Evolutionary conservation across 768 basidiomycete genomes (phyloP), one percentile per base, ranked within the genome.

Genomic region (Zangia roseola): DNA sequence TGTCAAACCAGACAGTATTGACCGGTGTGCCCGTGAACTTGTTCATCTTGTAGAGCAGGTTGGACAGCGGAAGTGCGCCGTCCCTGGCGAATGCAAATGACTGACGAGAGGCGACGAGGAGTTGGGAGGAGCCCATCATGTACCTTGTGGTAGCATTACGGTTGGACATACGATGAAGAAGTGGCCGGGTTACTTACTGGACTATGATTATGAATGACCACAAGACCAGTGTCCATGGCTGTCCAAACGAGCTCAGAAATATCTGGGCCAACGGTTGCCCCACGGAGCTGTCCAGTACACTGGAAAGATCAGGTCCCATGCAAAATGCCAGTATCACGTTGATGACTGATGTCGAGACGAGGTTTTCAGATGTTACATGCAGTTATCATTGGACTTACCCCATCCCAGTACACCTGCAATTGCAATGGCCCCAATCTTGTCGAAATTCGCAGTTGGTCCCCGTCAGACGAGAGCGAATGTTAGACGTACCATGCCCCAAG

Each of bases 21-120:
- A 81, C 74, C 1, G 82, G 83, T 16, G 81, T 79, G 37, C 71
- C 65, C 3, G 78, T 82, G 52, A 55, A 69, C 5, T 51, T 40
- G 61, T 83, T 78, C 60, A 85, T 72, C 49, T 71, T 69, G 57
- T 82, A 82, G 20, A 83, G 69, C 45, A 66, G 71, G 7, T 56
- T 54, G 1, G 83, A 83, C 33, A 81, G 67, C 2, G 83, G 83
- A 1, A 85, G 75, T 2, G 78, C 80, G 10, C 80, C 80, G 50
- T 84, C 79, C 19, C 83, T 72, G 9, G 78, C 67, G 54, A 81
- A 80, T 4, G 80, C 80, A 52, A 80, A 80, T 10, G 71, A 69
- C 58, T 80, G 80, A n/a, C 80, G 74, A 2, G 78, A 80, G 19
- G 78, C 70, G 1, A 74, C 74, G 10, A 77, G 67, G 33, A 78